Evolutionary conservation across 805 yeast species (phyloP), one percentile per base, ranked within the genome.

Genomic region (Hanseniaspora taiwanica): DNA sequence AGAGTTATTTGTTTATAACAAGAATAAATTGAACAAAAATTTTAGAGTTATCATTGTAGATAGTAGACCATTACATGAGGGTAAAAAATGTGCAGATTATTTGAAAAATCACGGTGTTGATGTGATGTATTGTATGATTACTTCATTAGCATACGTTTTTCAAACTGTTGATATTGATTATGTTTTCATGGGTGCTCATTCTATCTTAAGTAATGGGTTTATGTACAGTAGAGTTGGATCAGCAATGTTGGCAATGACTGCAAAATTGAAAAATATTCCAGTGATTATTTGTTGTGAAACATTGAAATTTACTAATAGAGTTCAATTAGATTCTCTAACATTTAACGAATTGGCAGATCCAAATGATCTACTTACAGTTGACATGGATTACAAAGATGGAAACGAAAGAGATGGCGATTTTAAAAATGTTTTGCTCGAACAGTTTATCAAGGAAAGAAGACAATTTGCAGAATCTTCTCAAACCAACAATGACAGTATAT

Each of bases 231-330:
- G 98, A 46, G 96, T 85, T 14, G 98, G 98, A 18, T 80, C 96
- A 6, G 95, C 96, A 1, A 65, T 87, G 62, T 74, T 91, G 36
- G 94, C 97, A 7, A 83, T 89, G 84, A 75, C 81, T 62, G 87
- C 94, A 19, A 78, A 81, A 49, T 75, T 81, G 41, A 76, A 87
- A 54, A 82, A 86, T 53, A 82, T 91, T 38, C 97, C 98, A 0
- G 96, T 91, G 5, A 69, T 91, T 46, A 95, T 93, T 1, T 84
- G 96, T 53, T 89, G 97, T 63, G 98, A 91, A 61, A 77, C 89
- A 39, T 74, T 91, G 60, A 91, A 91, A 62, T 91, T 91, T 55
- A 77, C 93, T 21, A 97, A 91, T 58, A 77, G 91, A 50, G 96
- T 91, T 8, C 97, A 89, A 63, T 72, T 91, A 44, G 98, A 91